phyloP scores from a whole-genome alignment of 441 rosid genomes.

The Adansonia rubrostipa region DNA sequence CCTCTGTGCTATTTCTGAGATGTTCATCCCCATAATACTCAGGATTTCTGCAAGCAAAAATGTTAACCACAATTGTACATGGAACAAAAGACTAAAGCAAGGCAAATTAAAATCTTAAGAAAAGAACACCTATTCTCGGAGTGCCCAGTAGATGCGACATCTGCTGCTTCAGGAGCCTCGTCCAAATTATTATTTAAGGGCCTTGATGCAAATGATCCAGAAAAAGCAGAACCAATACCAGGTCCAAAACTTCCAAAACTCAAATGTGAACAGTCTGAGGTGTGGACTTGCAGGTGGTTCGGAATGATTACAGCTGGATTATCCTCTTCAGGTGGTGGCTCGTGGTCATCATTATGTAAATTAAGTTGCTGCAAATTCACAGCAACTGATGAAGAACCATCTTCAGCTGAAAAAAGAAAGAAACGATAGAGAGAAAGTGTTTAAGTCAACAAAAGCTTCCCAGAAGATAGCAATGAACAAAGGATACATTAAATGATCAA shows the following conservation, averaged over 20 bases:
- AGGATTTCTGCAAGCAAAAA: conserved; percentile 54
- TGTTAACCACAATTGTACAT: conserved; percentile 16
- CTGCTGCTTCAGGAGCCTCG: conserved; percentile 60
- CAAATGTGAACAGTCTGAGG: conserved; percentile 83
- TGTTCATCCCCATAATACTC: conserved; percentile 82
- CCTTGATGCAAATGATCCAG: conserved; percentile 60
- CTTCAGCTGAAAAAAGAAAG: conserved; percentile 60
- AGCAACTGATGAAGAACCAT: conserved; percentile 53
- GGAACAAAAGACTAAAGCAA: not conserved
- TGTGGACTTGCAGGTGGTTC: conserved; percentile 82
- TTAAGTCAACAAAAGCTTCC: conserved; percentile 12
- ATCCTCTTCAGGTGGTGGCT: conserved; percentile 57
- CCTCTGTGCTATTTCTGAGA: conserved; percentile 61
- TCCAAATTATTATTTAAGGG: conserved; percentile 61
- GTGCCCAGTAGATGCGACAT: conserved; percentile 51
- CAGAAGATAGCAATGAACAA: conserved; percentile 16
- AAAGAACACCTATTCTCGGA: conserved; percentile 63
- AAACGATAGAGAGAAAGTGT: conserved; percentile 11
- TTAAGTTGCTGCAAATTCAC: conserved; percentile 63
- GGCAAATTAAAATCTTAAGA: conserved; percentile 1
- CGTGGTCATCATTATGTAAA: conserved; percentile 61
- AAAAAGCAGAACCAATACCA: conserved; percentile 48
- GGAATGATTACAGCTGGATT: conserved; percentile 86
- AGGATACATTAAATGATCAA: not conserved
- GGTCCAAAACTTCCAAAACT: conserved; percentile 97